phyloP scores from a whole-genome alignment of 2,329 filamentous ascomycete species.

The Ophiocordyceps camponoti-leonardi region DNA sequence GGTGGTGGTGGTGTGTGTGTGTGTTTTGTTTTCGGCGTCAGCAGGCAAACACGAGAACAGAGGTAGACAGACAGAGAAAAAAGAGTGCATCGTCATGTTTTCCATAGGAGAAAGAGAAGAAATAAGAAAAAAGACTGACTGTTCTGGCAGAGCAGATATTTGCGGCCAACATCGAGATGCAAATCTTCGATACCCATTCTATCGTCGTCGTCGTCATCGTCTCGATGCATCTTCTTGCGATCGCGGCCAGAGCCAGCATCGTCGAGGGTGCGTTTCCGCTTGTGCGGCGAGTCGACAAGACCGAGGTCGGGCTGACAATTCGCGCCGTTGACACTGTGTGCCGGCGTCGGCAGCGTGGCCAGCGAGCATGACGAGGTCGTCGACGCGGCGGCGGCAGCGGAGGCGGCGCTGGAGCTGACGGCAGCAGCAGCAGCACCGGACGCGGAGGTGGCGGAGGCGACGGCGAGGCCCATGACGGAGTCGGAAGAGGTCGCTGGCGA shows the following conservation, averaged over 20 bases:
- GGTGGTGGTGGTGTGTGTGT: constrained; percentile 1
- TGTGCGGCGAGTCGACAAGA: constrained; percentile 28
- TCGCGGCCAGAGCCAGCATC: constrained; percentile 38
- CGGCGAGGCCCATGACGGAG: constrained; percentile 25
- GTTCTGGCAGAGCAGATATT: constrained; percentile 50
- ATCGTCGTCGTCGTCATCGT: constrained; percentile 43
- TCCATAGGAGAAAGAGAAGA: no score
- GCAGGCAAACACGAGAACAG: constrained; percentile 24
- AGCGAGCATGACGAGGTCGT: constrained; percentile 16
- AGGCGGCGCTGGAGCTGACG: no score
- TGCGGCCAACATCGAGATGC: constrained; percentile 47
- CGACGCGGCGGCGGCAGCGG: no score
- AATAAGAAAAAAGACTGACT: constrained; percentile 40
- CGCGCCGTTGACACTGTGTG: constrained; percentile 44
- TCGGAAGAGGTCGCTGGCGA: constrained; percentile 37
- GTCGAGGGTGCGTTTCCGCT: constrained; percentile 43
- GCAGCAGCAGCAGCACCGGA: no score
- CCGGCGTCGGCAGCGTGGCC: constrained; percentile 41
- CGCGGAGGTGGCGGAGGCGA: no score
- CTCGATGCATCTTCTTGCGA: constrained; percentile 45
- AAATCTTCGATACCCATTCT: constrained; percentile 46
- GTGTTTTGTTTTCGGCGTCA: constrained; percentile 3
- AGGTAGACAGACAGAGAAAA: constrained; percentile 5
- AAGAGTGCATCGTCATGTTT: neutral
- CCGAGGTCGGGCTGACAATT: constrained; percentile 21